Base-by-base conservation (phyloP, 2,329 filamentous ascomycete genomes). In the Chrysoporthe austroafricana region DNA sequence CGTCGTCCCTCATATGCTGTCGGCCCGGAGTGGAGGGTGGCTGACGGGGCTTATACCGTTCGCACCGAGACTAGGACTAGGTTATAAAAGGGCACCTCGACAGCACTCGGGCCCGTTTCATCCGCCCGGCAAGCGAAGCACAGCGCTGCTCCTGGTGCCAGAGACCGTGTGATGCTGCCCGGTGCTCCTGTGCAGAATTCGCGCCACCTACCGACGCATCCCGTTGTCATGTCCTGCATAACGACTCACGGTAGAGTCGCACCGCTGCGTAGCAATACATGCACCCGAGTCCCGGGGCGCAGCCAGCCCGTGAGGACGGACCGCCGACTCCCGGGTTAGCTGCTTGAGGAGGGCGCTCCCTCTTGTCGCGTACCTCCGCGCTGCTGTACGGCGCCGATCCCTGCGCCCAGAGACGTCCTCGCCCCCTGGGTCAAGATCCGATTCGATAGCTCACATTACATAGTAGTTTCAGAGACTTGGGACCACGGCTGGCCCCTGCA, bases 401-500 rank as follows among this genome's bases (percentile, higher is more conserved):
- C 52, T 60, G 65, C 36, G 52, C 34, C 36, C 34, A 16, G 21
- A 60, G 46, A 44, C 60, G 60, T 34, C 26, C 16, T 32, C 32
- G 7, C 43, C 42, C 42, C 62, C 21, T 43, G 36, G 43, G 46
- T 65, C 57, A 50, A 66, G 57, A 68, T 68, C 66, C 66, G 66
- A 68, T 62, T 66, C 66, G 66, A 68, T 57, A 66, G 66, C 66
- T 68, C 66, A 66, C 66, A 66, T 56, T 63, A 39, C 36, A 39
- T 39, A 39, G 36, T 39, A 32, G 48, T 43, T 65, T 63, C 39
- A 63, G 57, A 46, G 56, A 34, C 43, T 52, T 62, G 42, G 18
- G 44, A 52, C 34, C 60, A 56, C 52, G 36, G 52, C 61, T 64
- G 50, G 58, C 57, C 48, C 48, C 62, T 65, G 44, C 26, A 62